Evolutionary conservation across 352 stramenopile genomes (phyloP).

Genomic region (Pythium monospermum): DNA sequence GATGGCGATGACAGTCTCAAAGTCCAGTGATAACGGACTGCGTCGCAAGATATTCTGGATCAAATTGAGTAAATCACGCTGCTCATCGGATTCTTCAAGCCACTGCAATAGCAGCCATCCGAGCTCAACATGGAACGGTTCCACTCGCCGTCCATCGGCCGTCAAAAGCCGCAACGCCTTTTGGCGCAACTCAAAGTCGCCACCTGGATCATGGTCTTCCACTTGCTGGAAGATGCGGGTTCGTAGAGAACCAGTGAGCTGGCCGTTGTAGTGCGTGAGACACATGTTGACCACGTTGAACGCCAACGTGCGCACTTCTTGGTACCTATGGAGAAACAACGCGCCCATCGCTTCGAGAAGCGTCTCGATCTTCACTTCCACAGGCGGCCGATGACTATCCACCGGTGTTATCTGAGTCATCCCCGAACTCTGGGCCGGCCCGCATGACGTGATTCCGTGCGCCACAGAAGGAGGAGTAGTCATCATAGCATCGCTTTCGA

Average conservation of each 20-base stretch:
- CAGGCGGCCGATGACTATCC: too few species aligned
- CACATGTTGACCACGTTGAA: conserved; percentile 76
- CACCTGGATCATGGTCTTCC: conserved; percentile 31
- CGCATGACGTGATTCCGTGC: too few species aligned
- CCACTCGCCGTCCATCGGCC: conserved; percentile 53
- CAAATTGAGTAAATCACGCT: conserved; percentile 62
- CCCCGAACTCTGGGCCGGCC: too few species aligned
- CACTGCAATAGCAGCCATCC: conserved; percentile 72
- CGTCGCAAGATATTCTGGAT: conserved; percentile 72
- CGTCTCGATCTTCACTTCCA: conserved; percentile 32
- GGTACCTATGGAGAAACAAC: conserved; percentile 67
- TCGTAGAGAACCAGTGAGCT: conserved; percentile 36
- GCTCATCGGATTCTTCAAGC: conserved; percentile 76
- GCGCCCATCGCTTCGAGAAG: conserved; percentile 64
- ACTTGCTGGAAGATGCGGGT: conserved; percentile 55
- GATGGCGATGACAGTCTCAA: conserved; percentile 66
- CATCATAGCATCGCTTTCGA: too few species aligned
- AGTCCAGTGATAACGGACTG: conserved; percentile 46
- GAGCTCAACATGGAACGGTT: conserved; percentile 66
- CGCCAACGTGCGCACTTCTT: conserved; percentile 56
- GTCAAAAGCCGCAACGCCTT: conserved; percentile 60
- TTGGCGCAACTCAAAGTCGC: conserved; percentile 61
- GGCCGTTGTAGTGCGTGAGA: conserved; percentile 48
- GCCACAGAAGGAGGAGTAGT: too few species aligned
- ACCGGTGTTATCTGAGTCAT: background rate